A percentile compares a stretch with the other conserved stretches of the same genome.
Conservation (phyloP, 345 rosid species). For the Dipteronia sinensis region DNA sequence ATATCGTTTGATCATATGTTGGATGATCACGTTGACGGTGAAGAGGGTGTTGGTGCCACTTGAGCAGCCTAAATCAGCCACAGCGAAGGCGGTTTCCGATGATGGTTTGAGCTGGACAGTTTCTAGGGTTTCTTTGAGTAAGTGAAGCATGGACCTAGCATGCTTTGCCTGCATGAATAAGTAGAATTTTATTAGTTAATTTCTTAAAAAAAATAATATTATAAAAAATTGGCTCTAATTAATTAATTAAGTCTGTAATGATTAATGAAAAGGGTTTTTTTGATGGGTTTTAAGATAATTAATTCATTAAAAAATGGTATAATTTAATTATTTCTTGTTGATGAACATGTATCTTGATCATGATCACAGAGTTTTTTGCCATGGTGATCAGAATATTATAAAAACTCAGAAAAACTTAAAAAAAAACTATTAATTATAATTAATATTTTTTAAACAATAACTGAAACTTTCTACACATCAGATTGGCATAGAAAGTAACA, state of each 20-base stretch:
- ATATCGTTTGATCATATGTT: constrained; percentile 73
- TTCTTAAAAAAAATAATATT: too few species aligned
- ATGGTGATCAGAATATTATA: neutral
- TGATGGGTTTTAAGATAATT: neutral
- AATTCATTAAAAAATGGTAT: neutral
- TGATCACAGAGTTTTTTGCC: neutral
- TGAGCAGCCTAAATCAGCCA: constrained; percentile 94
- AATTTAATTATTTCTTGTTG: too few species aligned
- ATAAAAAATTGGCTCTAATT: too few species aligned
- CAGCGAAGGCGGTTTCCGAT: constrained; percentile 56
- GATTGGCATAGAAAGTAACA: neutral
- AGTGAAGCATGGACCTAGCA: constrained; percentile 89
- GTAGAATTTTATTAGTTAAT: too few species aligned
- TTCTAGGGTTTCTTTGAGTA: constrained; percentile 85
- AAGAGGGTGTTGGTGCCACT: constrained; percentile 74
- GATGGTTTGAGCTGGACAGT: constrained; percentile 41
- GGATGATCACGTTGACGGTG: constrained; percentile 68
- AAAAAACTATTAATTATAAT: too few species aligned
- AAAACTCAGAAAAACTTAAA: neutral
- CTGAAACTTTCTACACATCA: neutral
- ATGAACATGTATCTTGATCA: too few species aligned
- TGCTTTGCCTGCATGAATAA: constrained; percentile 63
- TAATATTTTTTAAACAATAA: too few species aligned
- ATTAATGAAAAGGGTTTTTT: neutral
- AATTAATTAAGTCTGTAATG: neutral